These are phyloP conservation scores for Daldinia sp. DNA, from an alignment of 2,329 filamentous ascomycete genomes.

Conservation along the genomic window DNA sequence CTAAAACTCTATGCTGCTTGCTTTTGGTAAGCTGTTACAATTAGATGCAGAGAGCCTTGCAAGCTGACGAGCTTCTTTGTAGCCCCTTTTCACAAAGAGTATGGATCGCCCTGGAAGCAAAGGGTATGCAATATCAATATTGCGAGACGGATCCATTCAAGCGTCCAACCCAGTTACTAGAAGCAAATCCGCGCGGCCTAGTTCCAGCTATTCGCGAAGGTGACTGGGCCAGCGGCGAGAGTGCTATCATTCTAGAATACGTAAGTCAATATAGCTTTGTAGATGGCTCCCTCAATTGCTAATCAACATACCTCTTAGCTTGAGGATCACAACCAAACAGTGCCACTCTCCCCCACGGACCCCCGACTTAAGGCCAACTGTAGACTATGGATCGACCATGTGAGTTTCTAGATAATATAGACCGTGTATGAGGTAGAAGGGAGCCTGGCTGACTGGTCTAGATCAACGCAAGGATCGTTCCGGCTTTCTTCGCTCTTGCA, in stretches of 20 bases:
- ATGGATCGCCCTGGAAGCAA: constrained; percentile 88
- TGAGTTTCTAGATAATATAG: constrained; percentile 55
- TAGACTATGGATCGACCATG: constrained; percentile 84
- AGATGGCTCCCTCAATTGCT: constrained; percentile 14
- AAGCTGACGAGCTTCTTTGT: constrained; percentile 38
- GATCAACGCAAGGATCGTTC: constrained; percentile 82
- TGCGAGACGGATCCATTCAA: constrained; percentile 86
- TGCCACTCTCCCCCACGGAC: constrained; percentile 72
- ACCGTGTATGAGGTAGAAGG: background rate
- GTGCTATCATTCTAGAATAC: constrained; percentile 86
- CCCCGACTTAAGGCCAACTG: constrained; percentile 78
- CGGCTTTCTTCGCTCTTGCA: constrained; percentile 79
- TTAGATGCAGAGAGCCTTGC: constrained; percentile 8
- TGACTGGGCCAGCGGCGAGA: constrained; percentile 86
- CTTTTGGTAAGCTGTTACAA: constrained; percentile 72
- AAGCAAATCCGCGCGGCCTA: constrained; percentile 80
- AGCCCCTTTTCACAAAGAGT: constrained; percentile 88
- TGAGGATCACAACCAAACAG: constrained; percentile 75
- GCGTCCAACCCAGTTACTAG: constrained; percentile 72
- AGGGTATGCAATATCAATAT: constrained; percentile 84
- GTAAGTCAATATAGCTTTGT: constrained; percentile 59
- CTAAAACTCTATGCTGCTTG: constrained; percentile 85
- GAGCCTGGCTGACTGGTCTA: constrained; percentile 50
- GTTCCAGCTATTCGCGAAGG: constrained; percentile 83
- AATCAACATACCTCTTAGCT: constrained; percentile 60